A percentile compares a stretch with the other conserved stretches of the same genome.
Evolutionary conservation across 176 grass and related monocot species (phyloP).

Genomic region (Neostapfia colusana): DNA sequence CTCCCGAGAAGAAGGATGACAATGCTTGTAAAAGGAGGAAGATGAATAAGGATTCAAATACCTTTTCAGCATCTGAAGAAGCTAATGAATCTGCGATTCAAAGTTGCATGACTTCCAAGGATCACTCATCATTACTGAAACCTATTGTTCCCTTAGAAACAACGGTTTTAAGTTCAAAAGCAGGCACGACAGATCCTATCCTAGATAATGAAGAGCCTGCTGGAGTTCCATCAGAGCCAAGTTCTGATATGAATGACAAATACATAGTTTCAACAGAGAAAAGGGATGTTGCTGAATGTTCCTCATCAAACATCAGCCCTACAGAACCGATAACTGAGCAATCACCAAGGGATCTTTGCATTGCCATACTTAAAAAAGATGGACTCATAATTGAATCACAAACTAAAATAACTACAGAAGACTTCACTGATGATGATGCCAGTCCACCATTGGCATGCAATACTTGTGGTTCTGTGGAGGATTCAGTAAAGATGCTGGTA

Average conservation of each 20-base stretch:
- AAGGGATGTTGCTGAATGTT: slow-evolving; percentile 52
- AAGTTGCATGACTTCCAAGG: slow-evolving; percentile 42
- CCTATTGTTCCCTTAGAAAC: slow-evolving; percentile 26
- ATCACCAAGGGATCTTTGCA: slow-evolving; percentile 76
- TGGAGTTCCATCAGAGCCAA: slow-evolving; percentile 35
- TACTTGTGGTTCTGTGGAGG: slow-evolving; percentile 48
- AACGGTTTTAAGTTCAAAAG: slow-evolving; percentile 26
- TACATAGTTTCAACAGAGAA: slow-evolving; percentile 44
- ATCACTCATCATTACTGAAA: slow-evolving; percentile 32
- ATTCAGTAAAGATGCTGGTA: slow-evolving; percentile 74
- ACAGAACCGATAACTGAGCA: slow-evolving; percentile 34
- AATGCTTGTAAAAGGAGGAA: slow-evolving; percentile 67
- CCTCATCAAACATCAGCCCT: slow-evolving; percentile 43
- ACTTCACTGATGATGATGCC: slow-evolving; percentile 33
- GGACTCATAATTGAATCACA: slow-evolving; percentile 47
- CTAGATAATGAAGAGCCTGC: slow-evolving; percentile 20
- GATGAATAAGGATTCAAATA: slow-evolving; percentile 56
- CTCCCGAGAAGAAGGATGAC: slow-evolving; percentile 49
- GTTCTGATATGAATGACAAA: slow-evolving; percentile 31
- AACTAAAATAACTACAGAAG: slow-evolving; percentile 34
- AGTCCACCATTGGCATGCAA: slow-evolving; percentile 57
- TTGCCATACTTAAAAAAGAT: slow-evolving; percentile 61
- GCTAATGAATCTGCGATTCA: slow-evolving; percentile 34
- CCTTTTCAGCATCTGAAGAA: slow-evolving; percentile 36
- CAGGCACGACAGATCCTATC: slow-evolving; percentile 7